These are phyloP conservation scores for Melampsora occidentalis DNA, from an alignment of 1,284 basidiomycete genomes.

Conservation along the genomic window DNA sequence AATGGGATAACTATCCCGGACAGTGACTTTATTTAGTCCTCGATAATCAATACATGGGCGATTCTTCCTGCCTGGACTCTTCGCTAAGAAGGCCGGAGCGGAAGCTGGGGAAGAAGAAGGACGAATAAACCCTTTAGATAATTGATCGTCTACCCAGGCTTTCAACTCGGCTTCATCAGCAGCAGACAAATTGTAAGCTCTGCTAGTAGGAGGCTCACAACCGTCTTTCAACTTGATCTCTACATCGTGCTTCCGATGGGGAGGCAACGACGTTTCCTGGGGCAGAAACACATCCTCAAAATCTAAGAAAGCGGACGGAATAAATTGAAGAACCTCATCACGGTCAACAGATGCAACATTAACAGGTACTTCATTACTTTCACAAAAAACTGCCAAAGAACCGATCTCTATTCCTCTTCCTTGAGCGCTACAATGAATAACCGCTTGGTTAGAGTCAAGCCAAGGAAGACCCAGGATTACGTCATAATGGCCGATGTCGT, in stretches of 20 bases:
- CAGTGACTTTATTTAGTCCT: slow-evolving; percentile 43
- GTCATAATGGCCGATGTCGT: background rate
- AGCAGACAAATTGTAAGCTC: background rate
- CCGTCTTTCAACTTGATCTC: slow-evolving; percentile 18
- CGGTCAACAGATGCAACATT: background rate
- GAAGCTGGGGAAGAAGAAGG: slow-evolving; percentile 25
- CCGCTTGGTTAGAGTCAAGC: background rate
- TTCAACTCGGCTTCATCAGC: background rate
- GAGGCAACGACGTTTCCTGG: background rate
- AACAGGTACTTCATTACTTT: background rate
- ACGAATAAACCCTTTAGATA: slow-evolving; percentile 22
- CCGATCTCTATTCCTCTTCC: background rate
- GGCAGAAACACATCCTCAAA: slow-evolving; percentile 1
- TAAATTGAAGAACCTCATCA: background rate
- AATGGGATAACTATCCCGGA: slow-evolving; percentile 44
- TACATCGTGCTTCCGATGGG: background rate
- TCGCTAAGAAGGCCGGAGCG: slow-evolving; percentile 43
- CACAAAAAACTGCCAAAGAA: background rate
- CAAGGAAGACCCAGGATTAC: slow-evolving; percentile 25
- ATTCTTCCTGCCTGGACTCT: slow-evolving; percentile 43
- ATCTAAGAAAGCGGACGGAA: background rate
- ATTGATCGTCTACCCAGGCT: slow-evolving; percentile 5
- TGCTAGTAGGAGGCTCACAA: background rate
- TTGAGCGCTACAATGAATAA: background rate
- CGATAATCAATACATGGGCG: slow-evolving; percentile 45